Evolutionary conservation across 495 filamentous ascomycete genomes (phyloP).

Genomic region (Aspergillus homomorphus): DNA sequence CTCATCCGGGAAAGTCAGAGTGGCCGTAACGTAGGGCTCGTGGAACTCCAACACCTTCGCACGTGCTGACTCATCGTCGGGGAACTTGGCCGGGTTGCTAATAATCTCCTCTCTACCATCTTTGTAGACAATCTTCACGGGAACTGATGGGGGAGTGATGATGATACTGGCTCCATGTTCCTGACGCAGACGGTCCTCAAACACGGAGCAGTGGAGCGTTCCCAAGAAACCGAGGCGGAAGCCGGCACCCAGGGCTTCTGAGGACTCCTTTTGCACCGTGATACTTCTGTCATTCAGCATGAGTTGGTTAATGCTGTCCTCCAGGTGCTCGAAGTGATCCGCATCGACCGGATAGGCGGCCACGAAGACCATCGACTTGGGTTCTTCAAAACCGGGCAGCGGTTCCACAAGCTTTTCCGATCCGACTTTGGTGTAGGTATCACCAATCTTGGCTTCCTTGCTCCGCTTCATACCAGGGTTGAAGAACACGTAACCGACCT

Average conservation of each 20-base stretch:
- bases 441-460: slow-evolving; percentile 91
- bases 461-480: slow-evolving; percentile 97
- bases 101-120: slow-evolving; percentile 72
- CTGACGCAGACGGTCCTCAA: slow-evolving; percentile 92
- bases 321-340: slow-evolving; percentile 77
- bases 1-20: slow-evolving; percentile 89
- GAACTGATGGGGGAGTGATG: slow-evolving; percentile 93
- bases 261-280: slow-evolving; percentile 87
- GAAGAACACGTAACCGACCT: slow-evolving; percentile 94
- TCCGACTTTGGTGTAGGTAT: slow-evolving; percentile 87
- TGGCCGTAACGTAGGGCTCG: slow-evolving; percentile 83
- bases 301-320: slow-evolving; percentile 92
- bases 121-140: slow-evolving; percentile 77
- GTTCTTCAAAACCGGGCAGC: slow-evolving; percentile 92
- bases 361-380: slow-evolving; percentile 98
- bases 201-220: slow-evolving; percentile 94
- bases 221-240: slow-evolving; percentile 96
- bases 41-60: slow-evolving; percentile 61
- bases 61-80: slow-evolving; percentile 63
- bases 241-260: slow-evolving; percentile 87
- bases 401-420: slow-evolving; percentile 72
- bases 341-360: slow-evolving; percentile 93
- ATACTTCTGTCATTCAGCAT: slow-evolving; percentile 94
- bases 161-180: slow-evolving; percentile 95
- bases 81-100: slow-evolving; percentile 82